These are phyloP conservation scores for Phanerochaete sordida DNA, from an alignment of 768 basidiomycete species.

Conservation along the genomic window DNA sequence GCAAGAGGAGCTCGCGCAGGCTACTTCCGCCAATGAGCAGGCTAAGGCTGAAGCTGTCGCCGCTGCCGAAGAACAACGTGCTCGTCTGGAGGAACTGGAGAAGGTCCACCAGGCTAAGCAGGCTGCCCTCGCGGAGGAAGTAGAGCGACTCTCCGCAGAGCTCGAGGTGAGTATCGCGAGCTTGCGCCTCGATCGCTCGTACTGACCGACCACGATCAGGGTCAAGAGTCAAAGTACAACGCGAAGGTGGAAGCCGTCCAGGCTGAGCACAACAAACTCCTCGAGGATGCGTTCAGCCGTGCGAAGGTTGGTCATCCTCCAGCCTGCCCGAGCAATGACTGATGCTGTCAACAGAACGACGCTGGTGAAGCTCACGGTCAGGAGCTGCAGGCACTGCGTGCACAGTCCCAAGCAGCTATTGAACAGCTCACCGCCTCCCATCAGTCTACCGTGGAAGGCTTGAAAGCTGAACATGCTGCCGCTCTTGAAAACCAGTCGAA, in stretches of 20 bases:
- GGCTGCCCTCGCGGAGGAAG: slow-evolving; percentile 49
- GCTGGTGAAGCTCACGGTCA: slow-evolving; percentile 65
- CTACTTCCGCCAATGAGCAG: slow-evolving; percentile 45
- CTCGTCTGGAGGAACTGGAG: slow-evolving; percentile 51
- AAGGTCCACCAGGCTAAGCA: slow-evolving; percentile 45
- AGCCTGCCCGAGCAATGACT: not conserved
- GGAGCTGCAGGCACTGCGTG: slow-evolving; percentile 70
- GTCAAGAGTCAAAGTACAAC: slow-evolving; percentile 65
- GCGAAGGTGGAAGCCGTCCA: slow-evolving; percentile 64
- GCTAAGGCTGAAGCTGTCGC: slow-evolving; percentile 41
- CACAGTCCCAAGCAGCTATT: slow-evolving; percentile 59
- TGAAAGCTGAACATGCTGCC: slow-evolving; percentile 64
- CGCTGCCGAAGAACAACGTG: slow-evolving; percentile 44
- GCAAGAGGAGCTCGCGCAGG: slow-evolving; percentile 42
- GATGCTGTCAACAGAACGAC: slow-evolving; percentile 45
- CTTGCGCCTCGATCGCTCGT: not conserved
- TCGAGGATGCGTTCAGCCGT: slow-evolving; percentile 70
- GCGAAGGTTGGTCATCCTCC: slow-evolving; percentile 53
- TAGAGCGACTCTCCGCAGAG: slow-evolving; percentile 53
- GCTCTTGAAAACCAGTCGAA: slow-evolving; percentile 53
- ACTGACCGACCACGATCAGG: slow-evolving; percentile 34
- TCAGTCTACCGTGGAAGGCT: slow-evolving; percentile 51
- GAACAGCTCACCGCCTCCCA: slow-evolving; percentile 68
- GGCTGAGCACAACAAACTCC: slow-evolving; percentile 55
- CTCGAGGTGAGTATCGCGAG: slow-evolving; percentile 53